Base-by-base conservation (phyloP, 345 rosid genomes). In the Ceriops zippeliana region DNA sequence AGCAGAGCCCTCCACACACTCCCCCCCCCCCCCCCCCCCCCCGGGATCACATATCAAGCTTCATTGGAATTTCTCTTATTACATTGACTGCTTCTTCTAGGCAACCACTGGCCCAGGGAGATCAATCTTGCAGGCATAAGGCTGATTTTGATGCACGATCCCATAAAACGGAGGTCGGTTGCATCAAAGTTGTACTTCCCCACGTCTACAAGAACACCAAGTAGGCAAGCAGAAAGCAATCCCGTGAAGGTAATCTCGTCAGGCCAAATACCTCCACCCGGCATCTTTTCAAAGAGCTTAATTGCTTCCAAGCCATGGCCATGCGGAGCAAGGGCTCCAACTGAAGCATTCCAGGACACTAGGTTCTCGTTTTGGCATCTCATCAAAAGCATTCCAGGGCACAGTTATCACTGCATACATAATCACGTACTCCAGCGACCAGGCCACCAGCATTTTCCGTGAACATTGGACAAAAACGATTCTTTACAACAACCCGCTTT, bases 41-140 rank as follows among this genome's bases (percentile, higher is more conserved):
- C 26, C 1, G 1, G 26, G 35, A 66, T 66, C 46, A 66, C 70
- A 49, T 60, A 72, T 72, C 76, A 24, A 65, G 70, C 47, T 35
- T 72, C 70, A 72, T 51, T 31, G 70, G 70, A 61, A 72, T 72
- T 19, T 26, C 38, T 27, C 52, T 17, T 46, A 66, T 72, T 19
- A 72, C 28, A 37, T 30, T 61, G 19, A 66, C 35, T 11, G 87
- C 88, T 75, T 84, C 83, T 30, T 54, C 65, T 2, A 81, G 63
- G 71, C 73, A 38, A 59, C 87, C 88, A 24, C 79, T 74, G 78
- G 70, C 31, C 90, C 86, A 28, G 81, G 47, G 71, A 85, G 76
- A 70, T 82, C 90, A 16, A 85, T 80, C 79, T 84, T 78, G 77
- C 88, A 83, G 11, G 89, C 87, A 21, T 84, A 86, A 70, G 84